Conservation (phyloP, 192 early-diverging fungal species). For the Backusella circina region DNA sequence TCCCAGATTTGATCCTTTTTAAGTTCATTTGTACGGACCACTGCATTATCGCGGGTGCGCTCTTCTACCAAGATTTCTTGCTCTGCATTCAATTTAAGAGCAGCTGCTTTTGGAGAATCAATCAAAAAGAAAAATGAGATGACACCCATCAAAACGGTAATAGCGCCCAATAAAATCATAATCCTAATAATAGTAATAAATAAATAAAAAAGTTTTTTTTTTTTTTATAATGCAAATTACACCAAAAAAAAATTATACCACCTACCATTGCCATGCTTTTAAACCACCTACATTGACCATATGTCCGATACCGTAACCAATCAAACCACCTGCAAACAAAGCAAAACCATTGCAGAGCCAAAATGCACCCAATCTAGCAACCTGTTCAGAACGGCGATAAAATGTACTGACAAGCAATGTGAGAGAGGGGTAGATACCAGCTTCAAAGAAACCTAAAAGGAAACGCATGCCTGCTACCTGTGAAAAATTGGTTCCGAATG, state of each 20-base stretch:
- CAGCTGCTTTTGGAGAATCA: constrained; percentile 13
- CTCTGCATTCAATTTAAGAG: constrained; percentile 12
- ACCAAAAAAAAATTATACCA: background rate
- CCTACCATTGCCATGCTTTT: constrained; percentile 29
- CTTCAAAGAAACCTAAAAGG: constrained; percentile 24
- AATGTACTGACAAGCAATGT: constrained; percentile 17
- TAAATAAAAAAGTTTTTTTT: background rate
- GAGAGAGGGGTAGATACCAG: constrained; percentile 16
- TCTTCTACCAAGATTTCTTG: constrained; percentile 18
- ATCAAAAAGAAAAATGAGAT: constrained; percentile 23
- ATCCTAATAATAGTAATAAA: constrained; percentile 14
- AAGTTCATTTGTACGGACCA: constrained; percentile 10
- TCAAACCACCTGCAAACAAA: background rate
- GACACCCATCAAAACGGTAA: constrained; percentile 21
- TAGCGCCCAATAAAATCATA: constrained; percentile 18
- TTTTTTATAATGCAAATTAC: background rate
- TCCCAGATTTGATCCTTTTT: constrained; percentile 12
- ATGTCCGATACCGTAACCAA: constrained; percentile 17
- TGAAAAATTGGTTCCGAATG: constrained; percentile 7
- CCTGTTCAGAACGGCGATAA: constrained; percentile 21
- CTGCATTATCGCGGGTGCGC: constrained; percentile 20
- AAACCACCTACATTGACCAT: constrained; percentile 10
- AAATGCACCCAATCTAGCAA: constrained; percentile 1
- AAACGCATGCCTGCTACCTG: constrained; percentile 24
- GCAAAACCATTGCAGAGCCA: constrained; percentile 13